Evolutionary conservation across 345 rosid species (phyloP), one percentile per base, ranked within the genome.

Genomic region (Corymbia maculata): DNA sequence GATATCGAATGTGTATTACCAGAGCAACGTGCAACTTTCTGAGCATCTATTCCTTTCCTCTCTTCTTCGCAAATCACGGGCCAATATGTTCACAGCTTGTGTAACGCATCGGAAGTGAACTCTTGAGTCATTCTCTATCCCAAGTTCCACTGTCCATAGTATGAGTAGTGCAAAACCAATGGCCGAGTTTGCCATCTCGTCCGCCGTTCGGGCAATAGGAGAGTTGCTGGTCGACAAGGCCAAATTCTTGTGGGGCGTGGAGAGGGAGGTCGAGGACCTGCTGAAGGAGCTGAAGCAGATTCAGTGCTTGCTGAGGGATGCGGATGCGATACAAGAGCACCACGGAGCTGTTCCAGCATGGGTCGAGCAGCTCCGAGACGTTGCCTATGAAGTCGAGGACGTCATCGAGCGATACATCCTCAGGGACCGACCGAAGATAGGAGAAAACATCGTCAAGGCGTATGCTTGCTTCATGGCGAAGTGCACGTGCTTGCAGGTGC

Each of bases 381-480:
- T 88, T 32, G 88, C 89, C 1, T 88, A 87, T 36, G 90, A 91
- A 13, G 90, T 86, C 7, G 75, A 89, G 88, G 90, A 91, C 45
- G 79, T 86, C 51, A 68, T 88, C 8, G 89, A 89, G 42, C 24
- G 26, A 3, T 57, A 52, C 51, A 52, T 87, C 51, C 59, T 87
- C 10, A 24, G 66, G 86, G 90, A 66, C 12, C 51, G 68, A 8
- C 11, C 30, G 42, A 44, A 24, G 30, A 87, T 79, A 80, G 68
- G 21, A 42, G 2, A 44, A 2, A 51, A 79, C 50, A 36, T 42
- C 21, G 22, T 52, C 85, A 87, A 87, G 12, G 44, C 45, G 3
- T 44, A 79, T 15, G 22, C 51, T 8, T 53, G 28, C 44, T 88
- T 86, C 1, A 86, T 89, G 24, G 16, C 45, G 1, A 55, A 86